Evolutionary conservation across 805 yeast species (phyloP), one percentile per base, ranked within the genome.

Genomic region (Candida nonsorbophila): DNA sequence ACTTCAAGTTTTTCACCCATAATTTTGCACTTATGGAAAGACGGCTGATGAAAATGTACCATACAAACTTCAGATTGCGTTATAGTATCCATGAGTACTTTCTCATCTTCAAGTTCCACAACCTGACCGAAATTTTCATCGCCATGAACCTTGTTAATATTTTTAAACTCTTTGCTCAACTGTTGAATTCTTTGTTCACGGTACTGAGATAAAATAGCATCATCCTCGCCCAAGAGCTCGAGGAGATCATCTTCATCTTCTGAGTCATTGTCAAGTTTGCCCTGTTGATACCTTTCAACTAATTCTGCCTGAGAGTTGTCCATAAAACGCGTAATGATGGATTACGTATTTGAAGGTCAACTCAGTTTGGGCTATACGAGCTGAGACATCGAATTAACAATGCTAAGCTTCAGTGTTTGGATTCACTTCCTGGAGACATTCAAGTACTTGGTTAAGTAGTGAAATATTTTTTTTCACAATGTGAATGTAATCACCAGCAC

Each of bases 181-280:
- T 81, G 76, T 32, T 76, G 70, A 28, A 82, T 56, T 19, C 94
- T 59, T 40, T 65, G 63, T 43, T 79, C 90, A 51, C 92, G 61
- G 44, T 77, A 80, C 13, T 55, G 61, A 3, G 61, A 49, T 18
- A 72, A 43, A n/a, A 49, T 42, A 5, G 42, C 48, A 24, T 73
- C 78, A 13, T 62, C 65, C 20, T 69, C 72, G 22, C 77, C 75
- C 22, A 77, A 69, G 15, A 61, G 53, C 26, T 73, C 80, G 21
- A 75, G 49, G 18, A 72, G 64, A 18, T 67, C 72, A 15, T 74
- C 54, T 15, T 48, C 55, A 29, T 44, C 51, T 7, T 45, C 41
- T 1, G 47, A 45, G 5, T 45, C 42, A 13, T 47, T 45, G 18
- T 44, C 28, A 19, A 59, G 49, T 38, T 59, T 46, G 10, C 63